A percentile compares a stretch with the other conserved stretches of the same genome.
Evolutionary conservation across 75 land plant genomes (phyloP).

Genomic region (Sequoia sempervirens): DNA sequence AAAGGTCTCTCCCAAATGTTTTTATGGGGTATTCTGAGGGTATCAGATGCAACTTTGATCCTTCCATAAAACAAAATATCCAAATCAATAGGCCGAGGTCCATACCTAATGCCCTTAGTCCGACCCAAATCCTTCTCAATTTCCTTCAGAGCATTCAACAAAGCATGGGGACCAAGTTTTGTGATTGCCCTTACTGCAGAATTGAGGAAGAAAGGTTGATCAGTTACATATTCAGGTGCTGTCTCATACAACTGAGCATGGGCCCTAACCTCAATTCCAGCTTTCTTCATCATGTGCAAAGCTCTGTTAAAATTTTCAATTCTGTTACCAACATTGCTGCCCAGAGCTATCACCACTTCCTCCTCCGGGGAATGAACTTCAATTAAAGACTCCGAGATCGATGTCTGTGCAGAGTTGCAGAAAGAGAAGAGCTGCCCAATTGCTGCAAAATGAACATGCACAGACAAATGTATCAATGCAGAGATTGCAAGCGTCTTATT

Average conservation of each 20-base stretch:
- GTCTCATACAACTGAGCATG: constrained; percentile 88
- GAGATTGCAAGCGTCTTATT: neutral
- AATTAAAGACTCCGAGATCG: neutral
- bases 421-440: neutral
- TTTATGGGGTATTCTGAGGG: constrained; percentile 73
- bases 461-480: neutral
- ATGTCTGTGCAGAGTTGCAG: neutral
- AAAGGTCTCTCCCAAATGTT: constrained; percentile 85
- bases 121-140: constrained; percentile 87
- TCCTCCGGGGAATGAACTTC: constrained; percentile 34
- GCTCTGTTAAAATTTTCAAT: constrained; percentile 68
- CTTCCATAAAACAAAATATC: constrained; percentile 90
- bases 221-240: constrained; percentile 81
- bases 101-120: constrained; percentile 81
- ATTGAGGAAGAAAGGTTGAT: constrained; percentile 88
- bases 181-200: constrained; percentile 85
- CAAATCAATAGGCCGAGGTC: constrained; percentile 90
- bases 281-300: constrained; percentile 52
- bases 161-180: constrained; percentile 68
- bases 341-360: constrained; percentile 91
- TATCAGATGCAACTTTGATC: constrained; percentile 46
- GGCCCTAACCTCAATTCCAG: constrained; percentile 55
- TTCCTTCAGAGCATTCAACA: constrained; percentile 62
- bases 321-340: constrained; percentile 88
- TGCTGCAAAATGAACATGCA: neutral